These are phyloP conservation scores for Deuterostichococcus epilithicus DNA, from an alignment of 139 green algal species.

Conservation along the genomic window DNA sequence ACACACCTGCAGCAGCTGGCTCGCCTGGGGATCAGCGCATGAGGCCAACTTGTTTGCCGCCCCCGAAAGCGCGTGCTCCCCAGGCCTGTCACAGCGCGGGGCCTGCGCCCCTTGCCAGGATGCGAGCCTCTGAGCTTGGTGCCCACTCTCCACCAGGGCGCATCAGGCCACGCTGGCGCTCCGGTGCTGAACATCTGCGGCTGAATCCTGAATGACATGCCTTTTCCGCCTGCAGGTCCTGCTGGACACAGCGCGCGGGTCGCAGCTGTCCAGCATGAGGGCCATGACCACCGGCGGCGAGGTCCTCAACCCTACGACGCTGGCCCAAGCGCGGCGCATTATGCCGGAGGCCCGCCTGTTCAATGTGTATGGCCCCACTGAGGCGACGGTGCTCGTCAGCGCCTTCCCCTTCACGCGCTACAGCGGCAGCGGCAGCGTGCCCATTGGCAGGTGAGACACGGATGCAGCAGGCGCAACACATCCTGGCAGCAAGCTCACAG, in stretches of 20 bases:
- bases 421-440: constrained; percentile 9
- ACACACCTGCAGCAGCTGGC: not conserved
- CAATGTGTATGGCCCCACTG: constrained; percentile 13
- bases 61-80: too few relatives aligned
- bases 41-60: too few relatives aligned
- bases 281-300: not conserved
- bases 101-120: too few relatives aligned
- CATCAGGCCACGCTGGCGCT: too few relatives aligned
- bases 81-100: too few relatives aligned
- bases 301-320: constrained; percentile 3
- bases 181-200: too few relatives aligned
- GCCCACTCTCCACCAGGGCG: too few relatives aligned
- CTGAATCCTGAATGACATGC: not conserved
- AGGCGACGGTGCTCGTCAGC: constrained; percentile 9
- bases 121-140: too few relatives aligned
- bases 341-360: not conserved
- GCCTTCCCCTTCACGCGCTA: not conserved
- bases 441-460: constrained; percentile 36
- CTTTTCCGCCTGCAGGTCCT: not conserved
- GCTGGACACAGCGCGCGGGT: not conserved
- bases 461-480: constrained; percentile 38
- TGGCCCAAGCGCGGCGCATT: not conserved
- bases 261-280: not conserved
- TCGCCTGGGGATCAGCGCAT: too few relatives aligned
- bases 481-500: too few relatives aligned